These are phyloP conservation scores for Rhexocercosporidium sp. DNA, from an alignment of 2,329 filamentous ascomycete species.

Conservation along the genomic window DNA sequence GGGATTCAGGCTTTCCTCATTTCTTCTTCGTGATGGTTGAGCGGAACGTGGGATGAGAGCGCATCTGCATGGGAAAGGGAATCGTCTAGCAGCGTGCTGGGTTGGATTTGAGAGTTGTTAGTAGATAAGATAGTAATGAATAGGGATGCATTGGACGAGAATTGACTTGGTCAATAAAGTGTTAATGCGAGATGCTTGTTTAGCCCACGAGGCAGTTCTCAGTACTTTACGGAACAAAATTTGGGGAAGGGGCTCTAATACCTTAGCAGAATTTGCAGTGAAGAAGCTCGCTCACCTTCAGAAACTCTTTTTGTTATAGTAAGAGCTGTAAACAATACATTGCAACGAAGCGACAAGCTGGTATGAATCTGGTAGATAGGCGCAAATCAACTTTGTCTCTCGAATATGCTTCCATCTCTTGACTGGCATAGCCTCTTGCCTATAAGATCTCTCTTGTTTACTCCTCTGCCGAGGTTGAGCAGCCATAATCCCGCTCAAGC, in stretches of 20 bases:
- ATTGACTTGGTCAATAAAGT: neutral
- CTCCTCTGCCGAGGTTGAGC: too few relatives aligned
- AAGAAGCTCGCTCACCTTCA: neutral
- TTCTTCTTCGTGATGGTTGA: neutral
- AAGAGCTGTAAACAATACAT: neutral
- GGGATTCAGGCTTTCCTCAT: constrained; percentile 10
- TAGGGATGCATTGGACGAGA: constrained; percentile 8
- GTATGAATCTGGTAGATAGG: neutral
- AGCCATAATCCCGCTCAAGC: too few relatives aligned
- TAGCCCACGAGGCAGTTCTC: neutral
- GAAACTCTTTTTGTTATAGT: neutral
- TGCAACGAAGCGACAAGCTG: neutral
- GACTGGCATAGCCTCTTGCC: too few relatives aligned
- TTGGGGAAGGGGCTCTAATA: too few relatives aligned
- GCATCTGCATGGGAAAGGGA: constrained; percentile 11
- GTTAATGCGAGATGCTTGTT: neutral
- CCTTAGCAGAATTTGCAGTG: too few relatives aligned
- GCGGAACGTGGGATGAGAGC: neutral
- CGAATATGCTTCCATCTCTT: too few relatives aligned
- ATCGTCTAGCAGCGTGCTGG: constrained; percentile 19
- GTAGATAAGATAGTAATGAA: constrained; percentile 13
- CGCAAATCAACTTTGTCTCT: neutral
- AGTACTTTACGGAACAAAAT: too few relatives aligned
- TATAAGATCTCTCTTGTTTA: too few relatives aligned
- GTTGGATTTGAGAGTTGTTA: constrained; percentile 13